These are phyloP conservation scores for Chlamydomonas incerta DNA, from an alignment of 139 green algal genomes.

Conservation along the genomic window DNA sequence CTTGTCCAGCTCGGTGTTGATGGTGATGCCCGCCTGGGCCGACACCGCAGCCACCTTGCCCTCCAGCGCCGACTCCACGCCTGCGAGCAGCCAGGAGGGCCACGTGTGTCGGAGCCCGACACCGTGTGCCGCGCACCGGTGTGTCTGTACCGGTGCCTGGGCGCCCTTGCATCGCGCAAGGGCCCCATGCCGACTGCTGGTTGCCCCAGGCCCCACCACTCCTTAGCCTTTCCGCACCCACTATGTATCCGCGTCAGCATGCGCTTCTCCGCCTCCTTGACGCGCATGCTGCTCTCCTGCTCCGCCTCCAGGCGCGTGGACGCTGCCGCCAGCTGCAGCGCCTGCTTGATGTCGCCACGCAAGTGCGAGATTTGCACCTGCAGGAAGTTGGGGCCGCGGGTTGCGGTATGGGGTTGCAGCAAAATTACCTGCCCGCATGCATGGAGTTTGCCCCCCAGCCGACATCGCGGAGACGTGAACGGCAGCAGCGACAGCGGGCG, in stretches of 20 bases:
- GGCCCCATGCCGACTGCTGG: too few species aligned
- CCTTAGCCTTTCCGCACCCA: neutral
- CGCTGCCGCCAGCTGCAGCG: conserved; percentile 34
- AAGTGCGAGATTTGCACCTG: conserved; percentile 35
- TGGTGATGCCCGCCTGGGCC: neutral
- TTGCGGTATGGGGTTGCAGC: too few species aligned
- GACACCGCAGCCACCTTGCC: conserved; percentile 25
- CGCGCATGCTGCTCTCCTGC: conserved; percentile 28
- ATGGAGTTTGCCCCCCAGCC: too few species aligned
- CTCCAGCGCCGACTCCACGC: conserved; percentile 50
- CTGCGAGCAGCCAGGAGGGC: too few species aligned
- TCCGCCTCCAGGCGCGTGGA: conserved; percentile 47
- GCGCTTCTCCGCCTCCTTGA: conserved; percentile 54
- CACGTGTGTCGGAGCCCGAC: too few species aligned
- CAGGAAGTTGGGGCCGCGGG: neutral
- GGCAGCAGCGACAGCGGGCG: too few species aligned
- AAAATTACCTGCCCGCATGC: too few species aligned
- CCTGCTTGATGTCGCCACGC: conserved; percentile 50
- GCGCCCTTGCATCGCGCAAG: too few species aligned
- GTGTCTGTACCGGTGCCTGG: too few species aligned
- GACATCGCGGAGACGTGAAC: too few species aligned
- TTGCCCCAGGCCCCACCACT: too few species aligned
- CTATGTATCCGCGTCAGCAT: conserved; percentile 46
- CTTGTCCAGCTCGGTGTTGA: conserved; percentile 58
- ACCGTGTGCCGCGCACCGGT: too few species aligned